phyloP scores from a whole-genome alignment of 805 yeast species.

The Ogataea parapolymorpha region DNA sequence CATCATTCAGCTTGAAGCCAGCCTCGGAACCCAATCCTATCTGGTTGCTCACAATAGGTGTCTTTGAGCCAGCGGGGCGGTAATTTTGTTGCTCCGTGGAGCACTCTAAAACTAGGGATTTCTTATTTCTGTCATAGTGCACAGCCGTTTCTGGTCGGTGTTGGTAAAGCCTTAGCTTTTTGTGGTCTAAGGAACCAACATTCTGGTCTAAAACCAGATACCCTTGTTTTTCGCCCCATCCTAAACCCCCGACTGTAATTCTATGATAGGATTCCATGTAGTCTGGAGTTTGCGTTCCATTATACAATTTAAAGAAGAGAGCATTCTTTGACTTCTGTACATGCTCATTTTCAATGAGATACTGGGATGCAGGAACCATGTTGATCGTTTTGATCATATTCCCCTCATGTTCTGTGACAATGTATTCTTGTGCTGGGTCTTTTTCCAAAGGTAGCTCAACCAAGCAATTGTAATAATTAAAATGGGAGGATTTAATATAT shows the following conservation, averaged over 20 bases:
- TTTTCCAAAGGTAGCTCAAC: conserved; percentile 7
- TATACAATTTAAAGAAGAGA: conserved; percentile 21
- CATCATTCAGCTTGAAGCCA: conserved; percentile 30
- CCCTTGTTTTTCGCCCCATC: conserved; percentile 69
- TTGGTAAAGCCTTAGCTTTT: conserved; percentile 21
- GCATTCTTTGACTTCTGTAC: conserved; percentile 30
- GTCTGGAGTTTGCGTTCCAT: conserved; percentile 8
- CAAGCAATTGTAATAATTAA: conserved; percentile 10
- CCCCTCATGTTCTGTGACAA: conserved; percentile 49
- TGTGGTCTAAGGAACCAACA: conserved; percentile 34
- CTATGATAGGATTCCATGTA: conserved; percentile 36
- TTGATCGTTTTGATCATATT: conserved; percentile 60
- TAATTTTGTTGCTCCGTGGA: conserved; percentile 11
- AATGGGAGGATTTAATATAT: not conserved
- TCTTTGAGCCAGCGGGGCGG: not conserved
- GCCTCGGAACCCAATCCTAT: conserved; percentile 35
- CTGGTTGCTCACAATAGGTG: conserved; percentile 13
- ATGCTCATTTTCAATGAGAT: conserved; percentile 42
- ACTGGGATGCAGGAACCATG: conserved; percentile 53
- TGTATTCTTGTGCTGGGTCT: conserved; percentile 25
- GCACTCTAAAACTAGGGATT: conserved; percentile 24
- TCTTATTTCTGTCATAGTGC: not conserved
- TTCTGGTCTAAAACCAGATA: conserved; percentile 64
- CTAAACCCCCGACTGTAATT: conserved; percentile 72
- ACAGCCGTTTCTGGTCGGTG: conserved; percentile 8